Conservation (phyloP, 2,329 filamentous ascomycete species). For the Diaporthe sp. region DNA sequence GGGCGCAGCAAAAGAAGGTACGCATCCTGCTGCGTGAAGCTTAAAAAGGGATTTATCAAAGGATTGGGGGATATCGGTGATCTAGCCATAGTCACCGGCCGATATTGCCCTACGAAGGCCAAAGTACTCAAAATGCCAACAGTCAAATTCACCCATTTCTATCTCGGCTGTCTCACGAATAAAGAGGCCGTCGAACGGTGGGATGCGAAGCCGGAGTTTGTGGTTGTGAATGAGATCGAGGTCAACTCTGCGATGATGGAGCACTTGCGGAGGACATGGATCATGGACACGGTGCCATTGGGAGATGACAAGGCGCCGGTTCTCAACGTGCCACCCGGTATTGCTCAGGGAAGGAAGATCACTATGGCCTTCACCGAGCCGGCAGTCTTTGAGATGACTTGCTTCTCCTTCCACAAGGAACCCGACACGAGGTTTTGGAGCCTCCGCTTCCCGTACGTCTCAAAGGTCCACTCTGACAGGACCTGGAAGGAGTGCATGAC, state of each 20-base stretch:
- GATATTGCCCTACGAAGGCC: conserved; percentile 76
- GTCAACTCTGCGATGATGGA: conserved; percentile 66
- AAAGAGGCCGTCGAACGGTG: conserved; percentile 69
- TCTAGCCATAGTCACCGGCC: conserved; percentile 83
- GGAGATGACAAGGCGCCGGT: conserved; percentile 57
- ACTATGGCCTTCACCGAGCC: conserved; percentile 76
- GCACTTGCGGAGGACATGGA: conserved; percentile 63
- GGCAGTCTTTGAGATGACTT: conserved; percentile 84
- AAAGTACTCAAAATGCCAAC: conserved; percentile 64
- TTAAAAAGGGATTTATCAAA: conserved; percentile 89
- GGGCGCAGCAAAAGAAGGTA: conserved; percentile 53
- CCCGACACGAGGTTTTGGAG: conserved; percentile 79
- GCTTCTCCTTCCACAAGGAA: conserved; percentile 83
- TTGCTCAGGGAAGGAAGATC: conserved; percentile 58
- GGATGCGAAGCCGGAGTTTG: conserved; percentile 69
- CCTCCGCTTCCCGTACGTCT: conserved; percentile 81
- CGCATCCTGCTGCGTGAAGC: conserved; percentile 76
- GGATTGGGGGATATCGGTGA: conserved; percentile 87
- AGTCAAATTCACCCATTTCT: conserved; percentile 84
- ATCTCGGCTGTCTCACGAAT: conserved; percentile 82
- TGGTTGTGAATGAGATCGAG: conserved; percentile 75
- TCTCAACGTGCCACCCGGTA: conserved; percentile 62
- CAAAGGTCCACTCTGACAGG: conserved; percentile 84
- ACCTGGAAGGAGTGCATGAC: conserved; percentile 77
- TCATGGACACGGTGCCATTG: conserved; percentile 56